Conservation (phyloP, 2,329 filamentous ascomycete genomes). For the Nigrospora osmanthi region DNA sequence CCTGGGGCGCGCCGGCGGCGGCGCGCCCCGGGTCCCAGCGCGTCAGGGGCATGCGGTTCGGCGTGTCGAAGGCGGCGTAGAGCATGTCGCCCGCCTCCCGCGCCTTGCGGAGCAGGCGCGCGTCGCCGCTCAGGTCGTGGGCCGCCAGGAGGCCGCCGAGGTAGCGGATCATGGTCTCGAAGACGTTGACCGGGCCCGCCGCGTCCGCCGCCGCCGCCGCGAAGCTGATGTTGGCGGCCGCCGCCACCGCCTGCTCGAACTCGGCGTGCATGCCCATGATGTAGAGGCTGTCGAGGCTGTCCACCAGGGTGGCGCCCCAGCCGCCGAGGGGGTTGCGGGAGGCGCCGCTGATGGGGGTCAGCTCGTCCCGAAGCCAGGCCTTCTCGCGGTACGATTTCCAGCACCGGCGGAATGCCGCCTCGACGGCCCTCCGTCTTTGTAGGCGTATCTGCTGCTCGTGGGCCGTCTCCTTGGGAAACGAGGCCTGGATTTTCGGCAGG, state of each 20-base stretch:
- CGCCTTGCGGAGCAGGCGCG: conserved; percentile 26
- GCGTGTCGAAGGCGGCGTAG: conserved; percentile 21
- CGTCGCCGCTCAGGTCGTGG: conserved; percentile 27
- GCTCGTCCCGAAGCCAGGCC: conserved; percentile 34
- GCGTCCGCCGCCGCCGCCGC: conserved; percentile 11
- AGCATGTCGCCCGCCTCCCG: conserved; percentile 30
- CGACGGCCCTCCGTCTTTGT: conserved; percentile 11
- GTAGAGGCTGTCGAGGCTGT: conserved; percentile 23
- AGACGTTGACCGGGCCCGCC: conserved; percentile 20
- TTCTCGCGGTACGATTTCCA: conserved; percentile 32
- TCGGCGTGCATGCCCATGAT: conserved; percentile 39
- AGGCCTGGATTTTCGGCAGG: conserved; percentile 13
- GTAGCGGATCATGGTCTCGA: conserved; percentile 30
- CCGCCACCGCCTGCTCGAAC: conserved; percentile 33
- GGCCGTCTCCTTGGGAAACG: conserved; percentile 9
- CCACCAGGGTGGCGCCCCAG: conserved; percentile 39
- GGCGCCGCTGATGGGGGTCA: conserved; percentile 29
- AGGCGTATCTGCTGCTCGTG: conserved; percentile 8
- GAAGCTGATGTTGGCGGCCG: conserved; percentile 33
- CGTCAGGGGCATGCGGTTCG: conserved; percentile 21
- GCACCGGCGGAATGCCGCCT: conserved; percentile 11
- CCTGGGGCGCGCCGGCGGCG: conserved; percentile 10
- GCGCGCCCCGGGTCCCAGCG: conserved; percentile 16
- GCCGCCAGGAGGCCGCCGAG: conserved; percentile 21
- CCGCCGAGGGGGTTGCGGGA: conserved; percentile 31